Percentiles rank a stretch among this genome's conserved stretches.
phyloP scores from a whole-genome alignment of 129 eudicot species.

The Smallanthus sonchifolius region DNA sequence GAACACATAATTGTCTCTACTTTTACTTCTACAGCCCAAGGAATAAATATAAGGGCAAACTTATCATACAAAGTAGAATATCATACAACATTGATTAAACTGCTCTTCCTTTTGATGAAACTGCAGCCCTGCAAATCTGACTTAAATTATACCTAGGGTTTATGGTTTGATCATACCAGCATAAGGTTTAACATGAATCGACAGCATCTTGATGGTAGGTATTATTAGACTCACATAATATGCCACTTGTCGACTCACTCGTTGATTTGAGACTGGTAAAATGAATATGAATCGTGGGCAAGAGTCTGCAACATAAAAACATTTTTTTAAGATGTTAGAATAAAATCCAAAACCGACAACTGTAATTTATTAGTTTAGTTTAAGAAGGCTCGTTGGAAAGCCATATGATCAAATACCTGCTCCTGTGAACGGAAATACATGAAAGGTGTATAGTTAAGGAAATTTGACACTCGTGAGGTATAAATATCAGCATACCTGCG shows the following conservation, averaged over 20 bases:
- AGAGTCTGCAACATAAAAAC: constrained; percentile 60
- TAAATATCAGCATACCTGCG: constrained; percentile 95
- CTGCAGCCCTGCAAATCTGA: neutral
- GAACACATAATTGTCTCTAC: neutral
- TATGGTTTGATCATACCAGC: neutral
- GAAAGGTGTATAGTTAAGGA: constrained; percentile 92
- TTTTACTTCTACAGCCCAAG: constrained; percentile 4
- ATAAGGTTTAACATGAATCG: constrained; percentile 6
- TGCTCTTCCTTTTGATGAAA: neutral
- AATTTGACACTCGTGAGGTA: constrained; percentile 94
- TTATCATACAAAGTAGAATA: constrained; percentile 1
- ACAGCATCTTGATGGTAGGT: neutral
- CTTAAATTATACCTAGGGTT: constrained; percentile 1
- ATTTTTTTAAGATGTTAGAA: constrained; percentile 14
- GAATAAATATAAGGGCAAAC: neutral
- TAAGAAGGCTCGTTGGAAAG: neutral
- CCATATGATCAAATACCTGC: constrained; percentile 54
- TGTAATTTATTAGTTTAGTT: neutral
- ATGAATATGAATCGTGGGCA: constrained; percentile 89
- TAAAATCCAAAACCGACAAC: neutral
- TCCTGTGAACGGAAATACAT: constrained; percentile 95
- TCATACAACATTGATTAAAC: neutral
- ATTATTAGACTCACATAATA: neutral
- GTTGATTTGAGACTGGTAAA: constrained; percentile 28
- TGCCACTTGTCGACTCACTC: constrained; percentile 11